Base-by-base conservation (phyloP, 2,329 filamentous ascomycete genomes). In the Orbilia quercus region DNA sequence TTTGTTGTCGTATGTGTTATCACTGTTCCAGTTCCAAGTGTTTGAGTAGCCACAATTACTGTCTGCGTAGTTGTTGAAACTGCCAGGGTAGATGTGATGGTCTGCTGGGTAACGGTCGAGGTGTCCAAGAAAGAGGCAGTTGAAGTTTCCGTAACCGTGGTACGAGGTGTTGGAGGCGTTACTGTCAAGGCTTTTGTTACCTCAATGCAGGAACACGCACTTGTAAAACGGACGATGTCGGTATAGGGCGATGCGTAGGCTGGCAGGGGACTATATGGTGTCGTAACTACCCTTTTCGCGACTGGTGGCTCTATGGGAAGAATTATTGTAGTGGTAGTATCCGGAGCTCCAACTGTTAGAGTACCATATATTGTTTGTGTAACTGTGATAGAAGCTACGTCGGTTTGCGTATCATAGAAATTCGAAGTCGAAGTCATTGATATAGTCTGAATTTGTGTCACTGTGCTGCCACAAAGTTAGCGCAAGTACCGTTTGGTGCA, bases 191-290 rank as follows among this genome's bases (percentile, higher is more conserved):
- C 25, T 7, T 40, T 47, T n/a, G 42, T 31, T 11, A 59, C 16
- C 14, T 40, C 55, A 18, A 59, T 48, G 23, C 55, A 59, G 36
- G 55, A 59, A 36, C 55, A 59, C 20, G 55, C 55, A 23, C 5
- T 59, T n/a, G 42, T 47, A 38, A 47, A 59, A 16, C 55, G 22
- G 2, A 20, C 40, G 20, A 48, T 31, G 22, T 22, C 12, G 25
- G 36, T 44, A 22, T 34, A 55, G 7, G 53, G 53, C 12, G 53
- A 57, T 25, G 53, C 53, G 18, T 57, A 57, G 7, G 53, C 34
- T 28, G 36, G 53, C 11, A 57, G 38, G 9, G 28, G 4, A 9
- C 16, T 18, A 31, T 23, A 34, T 28, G 38, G 7, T 44, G 53
- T 5, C 9, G 20, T 4, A 3, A n/a, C 20, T n/a, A 20, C 20